Conservation (phyloP, 2,329 filamentous ascomycete genomes). For the Diplocarpon rosae region DNA sequence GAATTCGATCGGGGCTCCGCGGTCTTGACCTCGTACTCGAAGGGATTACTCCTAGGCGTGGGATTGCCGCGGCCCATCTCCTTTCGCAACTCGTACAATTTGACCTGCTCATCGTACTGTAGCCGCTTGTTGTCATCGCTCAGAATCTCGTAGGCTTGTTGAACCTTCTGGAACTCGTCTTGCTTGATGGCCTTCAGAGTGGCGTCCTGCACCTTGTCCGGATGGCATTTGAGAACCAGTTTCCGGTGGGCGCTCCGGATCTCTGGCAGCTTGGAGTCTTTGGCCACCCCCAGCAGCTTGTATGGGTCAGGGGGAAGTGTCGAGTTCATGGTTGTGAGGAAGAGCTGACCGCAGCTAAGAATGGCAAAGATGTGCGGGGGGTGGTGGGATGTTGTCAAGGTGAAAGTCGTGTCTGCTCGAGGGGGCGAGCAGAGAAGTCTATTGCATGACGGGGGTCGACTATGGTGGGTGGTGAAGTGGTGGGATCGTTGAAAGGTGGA, state of each 20-base stretch:
- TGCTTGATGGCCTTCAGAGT: slow-evolving; percentile 66
- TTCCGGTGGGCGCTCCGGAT: slow-evolving; percentile 78
- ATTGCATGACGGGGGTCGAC: slow-evolving; percentile 13
- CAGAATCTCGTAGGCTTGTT: slow-evolving; percentile 85
- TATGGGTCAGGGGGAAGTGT: slow-evolving; percentile 55
- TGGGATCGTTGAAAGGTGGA: neutral
- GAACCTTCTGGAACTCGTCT: slow-evolving; percentile 83
- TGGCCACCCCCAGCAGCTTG: slow-evolving; percentile 60
- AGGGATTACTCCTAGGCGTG: slow-evolving; percentile 33
- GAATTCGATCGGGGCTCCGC: slow-evolving; percentile 38
- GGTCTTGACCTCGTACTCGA: slow-evolving; percentile 37
- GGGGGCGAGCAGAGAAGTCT: slow-evolving; percentile 12
- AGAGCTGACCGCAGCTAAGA: slow-evolving; percentile 9
- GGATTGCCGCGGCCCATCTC: slow-evolving; percentile 33
- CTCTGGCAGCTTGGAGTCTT: slow-evolving; percentile 55
- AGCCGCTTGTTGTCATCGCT: slow-evolving; percentile 61
- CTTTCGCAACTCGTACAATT: slow-evolving; percentile 50
- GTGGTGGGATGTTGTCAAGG: neutral
- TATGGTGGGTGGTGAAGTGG: neutral
- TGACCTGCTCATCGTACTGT: slow-evolving; percentile 69
- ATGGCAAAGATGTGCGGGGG: slow-evolving; percentile 9
- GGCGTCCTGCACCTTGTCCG: slow-evolving; percentile 68
- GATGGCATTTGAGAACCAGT: slow-evolving; percentile 78
- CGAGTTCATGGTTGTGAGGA: slow-evolving; percentile 16
- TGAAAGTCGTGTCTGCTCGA: slow-evolving; percentile 10